A percentile compares a stretch with the other conserved stretches of the same genome.
phyloP scores from a whole-genome alignment of 305 asterid genomes.

The Fraxinus baroniana region DNA sequence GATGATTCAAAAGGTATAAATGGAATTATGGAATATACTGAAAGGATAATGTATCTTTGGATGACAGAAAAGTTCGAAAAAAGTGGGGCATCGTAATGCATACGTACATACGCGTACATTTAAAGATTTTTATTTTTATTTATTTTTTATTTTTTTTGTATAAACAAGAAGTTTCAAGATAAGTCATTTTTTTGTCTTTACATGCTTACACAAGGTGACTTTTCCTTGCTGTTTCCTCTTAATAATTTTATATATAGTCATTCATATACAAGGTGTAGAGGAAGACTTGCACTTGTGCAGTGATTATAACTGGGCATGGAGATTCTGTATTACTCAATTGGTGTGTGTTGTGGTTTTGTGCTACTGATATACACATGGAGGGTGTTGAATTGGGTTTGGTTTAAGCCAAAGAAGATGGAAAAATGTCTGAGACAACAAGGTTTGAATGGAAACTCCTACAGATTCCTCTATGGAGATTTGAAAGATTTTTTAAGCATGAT shows the following conservation, averaged over 20 bases:
- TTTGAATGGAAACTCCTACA: constrained; percentile 27
- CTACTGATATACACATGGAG: constrained; percentile 34
- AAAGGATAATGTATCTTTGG: neutral
- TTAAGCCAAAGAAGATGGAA: constrained; percentile 39
- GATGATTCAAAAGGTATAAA: neutral
- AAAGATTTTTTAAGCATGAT: constrained; percentile 18
- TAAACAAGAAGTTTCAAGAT: neutral
- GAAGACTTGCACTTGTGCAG: constrained; percentile 7
- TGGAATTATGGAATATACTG: neutral
- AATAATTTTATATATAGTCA: neutral
- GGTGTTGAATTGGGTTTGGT: constrained; percentile 37
- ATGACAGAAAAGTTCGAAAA: neutral
- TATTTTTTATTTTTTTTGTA: neutral
- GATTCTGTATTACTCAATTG: neutral
- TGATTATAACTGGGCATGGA: constrained; percentile 18
- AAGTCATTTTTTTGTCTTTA: neutral
- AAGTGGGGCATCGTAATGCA: neutral
- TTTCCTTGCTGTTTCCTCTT: neutral
- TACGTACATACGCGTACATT: neutral
- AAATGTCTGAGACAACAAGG: constrained; percentile 36
- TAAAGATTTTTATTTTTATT: no score
- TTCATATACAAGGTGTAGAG: neutral
- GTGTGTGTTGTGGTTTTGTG: neutral
- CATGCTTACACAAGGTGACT: neutral
- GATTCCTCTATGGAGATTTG: constrained; percentile 24